Percentiles rank a stretch among this genome's conserved stretches.
Evolutionary conservation across 192 early-diverging fungal genomes (phyloP).

Genomic region (Backusella luteola): DNA sequence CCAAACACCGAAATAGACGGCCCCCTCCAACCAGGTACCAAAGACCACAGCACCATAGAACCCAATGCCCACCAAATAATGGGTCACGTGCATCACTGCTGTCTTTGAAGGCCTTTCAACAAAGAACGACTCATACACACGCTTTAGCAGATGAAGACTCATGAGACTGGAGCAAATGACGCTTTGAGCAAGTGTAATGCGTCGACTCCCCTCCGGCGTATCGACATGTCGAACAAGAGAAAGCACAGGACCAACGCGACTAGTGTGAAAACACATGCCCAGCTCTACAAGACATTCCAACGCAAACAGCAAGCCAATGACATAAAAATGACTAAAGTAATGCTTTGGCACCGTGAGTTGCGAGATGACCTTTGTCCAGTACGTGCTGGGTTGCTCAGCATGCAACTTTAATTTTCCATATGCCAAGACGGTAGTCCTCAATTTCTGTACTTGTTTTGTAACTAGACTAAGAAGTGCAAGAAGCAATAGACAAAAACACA

Average conservation of each 20-base stretch:
- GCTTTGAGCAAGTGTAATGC: background rate
- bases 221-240: slow-evolving; percentile 7
- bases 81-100: slow-evolving; percentile 58
- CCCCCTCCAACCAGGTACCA: slow-evolving; percentile 49
- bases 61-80: slow-evolving; percentile 61
- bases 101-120: slow-evolving; percentile 42
- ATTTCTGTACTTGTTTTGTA: slow-evolving; percentile 15
- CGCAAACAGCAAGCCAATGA: slow-evolving; percentile 37
- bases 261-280: background rate
- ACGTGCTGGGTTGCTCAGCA: slow-evolving; percentile 18
- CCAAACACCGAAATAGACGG: slow-evolving; percentile 34
- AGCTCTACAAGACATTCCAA: slow-evolving; percentile 26
- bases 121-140: slow-evolving; percentile 48
- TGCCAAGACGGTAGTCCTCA: slow-evolving; percentile 30
- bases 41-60: slow-evolving; percentile 60
- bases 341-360: slow-evolving; percentile 43
- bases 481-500: slow-evolving; percentile 13
- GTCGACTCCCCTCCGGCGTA: background rate
- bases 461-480: slow-evolving; percentile 11
- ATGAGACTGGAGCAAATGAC: slow-evolving; percentile 38
- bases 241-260: slow-evolving; percentile 4
- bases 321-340: slow-evolving; percentile 57
- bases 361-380: background rate
- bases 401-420: slow-evolving; percentile 33
- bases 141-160: slow-evolving; percentile 37